These are phyloP conservation scores for Claviceps capensis DNA, from an alignment of 2,329 filamentous ascomycete genomes.

Conservation along the genomic window DNA sequence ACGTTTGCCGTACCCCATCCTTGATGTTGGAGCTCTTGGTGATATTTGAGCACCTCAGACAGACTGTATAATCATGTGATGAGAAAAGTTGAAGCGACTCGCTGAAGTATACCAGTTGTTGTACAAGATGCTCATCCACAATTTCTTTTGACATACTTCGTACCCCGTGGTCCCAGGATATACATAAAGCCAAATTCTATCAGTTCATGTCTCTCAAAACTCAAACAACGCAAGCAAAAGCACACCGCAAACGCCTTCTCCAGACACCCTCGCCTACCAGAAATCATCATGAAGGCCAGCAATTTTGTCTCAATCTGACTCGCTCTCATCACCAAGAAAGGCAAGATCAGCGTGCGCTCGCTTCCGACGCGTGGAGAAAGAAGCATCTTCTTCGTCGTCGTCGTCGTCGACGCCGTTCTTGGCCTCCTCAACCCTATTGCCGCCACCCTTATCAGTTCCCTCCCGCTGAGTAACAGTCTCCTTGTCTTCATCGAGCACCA, in stretches of 20 bases:
- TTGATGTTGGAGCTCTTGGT: neutral
- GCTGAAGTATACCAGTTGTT: neutral
- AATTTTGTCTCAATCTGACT: slow-evolving; percentile 36
- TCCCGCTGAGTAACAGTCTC: slow-evolving; percentile 14
- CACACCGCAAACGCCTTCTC: neutral
- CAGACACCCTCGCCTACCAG: neutral
- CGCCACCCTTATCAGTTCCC: slow-evolving; percentile 3
- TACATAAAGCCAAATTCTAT: neutral
- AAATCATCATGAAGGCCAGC: neutral
- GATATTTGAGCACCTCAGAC: neutral
- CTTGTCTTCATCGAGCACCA: slow-evolving; percentile 19
- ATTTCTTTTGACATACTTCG: neutral
- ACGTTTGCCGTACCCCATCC: too few relatives aligned
- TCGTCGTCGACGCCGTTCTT: slow-evolving; percentile 15
- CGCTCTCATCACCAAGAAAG: slow-evolving; percentile 57
- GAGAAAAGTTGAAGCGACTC: neutral
- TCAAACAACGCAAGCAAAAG: neutral
- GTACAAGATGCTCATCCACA: neutral
- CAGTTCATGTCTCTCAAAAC: neutral
- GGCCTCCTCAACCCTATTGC: slow-evolving; percentile 13
- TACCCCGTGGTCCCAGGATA: neutral
- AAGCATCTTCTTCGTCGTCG: slow-evolving; percentile 17
- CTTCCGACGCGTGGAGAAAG: slow-evolving; percentile 31
- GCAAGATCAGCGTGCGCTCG: slow-evolving; percentile 40
- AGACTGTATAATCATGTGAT: too few relatives aligned